phyloP scores from a whole-genome alignment of 2,329 filamentous ascomycete genomes.

The Fusarium sp. region DNA sequence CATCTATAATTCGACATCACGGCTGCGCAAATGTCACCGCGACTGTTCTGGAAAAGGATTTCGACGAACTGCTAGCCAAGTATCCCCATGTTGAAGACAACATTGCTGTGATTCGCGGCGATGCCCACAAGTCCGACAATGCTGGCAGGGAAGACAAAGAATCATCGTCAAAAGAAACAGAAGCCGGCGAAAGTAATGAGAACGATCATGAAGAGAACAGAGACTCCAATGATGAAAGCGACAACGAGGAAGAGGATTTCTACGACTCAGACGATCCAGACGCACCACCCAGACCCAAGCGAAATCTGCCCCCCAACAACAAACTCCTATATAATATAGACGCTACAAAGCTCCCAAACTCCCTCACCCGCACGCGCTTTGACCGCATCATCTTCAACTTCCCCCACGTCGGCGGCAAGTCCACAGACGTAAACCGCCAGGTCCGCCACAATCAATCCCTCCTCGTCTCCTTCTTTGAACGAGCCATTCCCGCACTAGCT shows the following conservation, averaged over 20 bases:
- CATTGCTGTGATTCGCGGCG: conserved; percentile 60
- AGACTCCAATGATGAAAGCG: conserved; percentile 31
- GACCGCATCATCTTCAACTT: conserved; percentile 95
- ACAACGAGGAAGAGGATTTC: conserved; percentile 33
- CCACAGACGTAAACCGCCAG: conserved; percentile 93
- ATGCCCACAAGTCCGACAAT: conserved; percentile 33
- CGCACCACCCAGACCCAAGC: conserved; percentile 29
- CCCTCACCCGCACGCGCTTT: conserved; percentile 63
- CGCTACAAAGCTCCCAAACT: conserved; percentile 68
- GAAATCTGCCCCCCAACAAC: conserved; percentile 43
- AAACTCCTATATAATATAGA: conserved; percentile 71
- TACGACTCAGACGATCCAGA: conserved; percentile 36
- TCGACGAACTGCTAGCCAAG: conserved; percentile 72
- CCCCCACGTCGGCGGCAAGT: conserved; percentile 92
- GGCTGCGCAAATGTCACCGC: conserved; percentile 74
- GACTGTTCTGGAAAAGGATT: conserved; percentile 72
- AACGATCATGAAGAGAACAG: conserved; percentile 19
- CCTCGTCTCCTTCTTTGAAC: conserved; percentile 74
- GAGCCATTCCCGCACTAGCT: conserved; percentile 55
- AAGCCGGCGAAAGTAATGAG: conserved; percentile 7
- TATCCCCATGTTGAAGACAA: conserved; percentile 77
- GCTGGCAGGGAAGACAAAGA: conserved; percentile 11
- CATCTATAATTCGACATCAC: conserved; percentile 73
- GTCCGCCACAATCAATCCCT: conserved; percentile 90
- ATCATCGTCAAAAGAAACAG: not conserved